Base-by-base conservation (phyloP, 2,329 filamentous ascomycete genomes). In the Xylariaceae sp. region DNA sequence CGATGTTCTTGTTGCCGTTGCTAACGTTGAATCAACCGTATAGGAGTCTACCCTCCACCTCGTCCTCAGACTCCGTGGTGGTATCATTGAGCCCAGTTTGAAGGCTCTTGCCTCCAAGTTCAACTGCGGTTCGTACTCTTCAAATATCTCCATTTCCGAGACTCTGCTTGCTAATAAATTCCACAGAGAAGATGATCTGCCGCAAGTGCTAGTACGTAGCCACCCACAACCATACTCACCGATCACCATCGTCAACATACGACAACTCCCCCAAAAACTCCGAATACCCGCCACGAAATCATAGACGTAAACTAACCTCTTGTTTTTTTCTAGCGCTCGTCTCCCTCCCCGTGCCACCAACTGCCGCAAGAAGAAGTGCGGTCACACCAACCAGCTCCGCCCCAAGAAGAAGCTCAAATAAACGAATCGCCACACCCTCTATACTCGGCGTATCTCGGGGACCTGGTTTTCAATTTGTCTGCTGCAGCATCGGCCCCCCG, bases 321-420 rank as follows among this genome's bases (percentile, higher is more conserved):
- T n/a, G 10, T 58, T 8, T 35, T 8, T 35, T 11, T 55, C 10
- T 15, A 63, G 61, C 55, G 61, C 61, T 52, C 62, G 62, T 61
- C 61, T 61, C 17, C 61, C 55, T 15, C 59, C 59, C 51, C n/a
- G 58, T 87, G 94, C 94, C 74, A 97, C 93, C 86, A 99, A 99
- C 90, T 99, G 94, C 90, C 87, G 92, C 76, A 97, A 97, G 92
- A 92, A 92, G 85, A 97, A 97, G 88, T 97, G 93, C 82, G 94
- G 93, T 68, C 94, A 97, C 89, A 95, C 89, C 84, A 97, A 97
- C 90, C 94, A 99, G 88, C 90, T 99, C 78, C 91, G 94, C 82
- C 94, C 94, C 80, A 99, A 99, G 93, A 99, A 99, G 92, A 99
- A 99, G 93, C 57, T 66, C 50, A 66, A 66, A 58, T 66, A 66